These are phyloP conservation scores for Triangularia setosa DNA, from an alignment of 2,329 filamentous ascomycete species.

Conservation along the genomic window DNA sequence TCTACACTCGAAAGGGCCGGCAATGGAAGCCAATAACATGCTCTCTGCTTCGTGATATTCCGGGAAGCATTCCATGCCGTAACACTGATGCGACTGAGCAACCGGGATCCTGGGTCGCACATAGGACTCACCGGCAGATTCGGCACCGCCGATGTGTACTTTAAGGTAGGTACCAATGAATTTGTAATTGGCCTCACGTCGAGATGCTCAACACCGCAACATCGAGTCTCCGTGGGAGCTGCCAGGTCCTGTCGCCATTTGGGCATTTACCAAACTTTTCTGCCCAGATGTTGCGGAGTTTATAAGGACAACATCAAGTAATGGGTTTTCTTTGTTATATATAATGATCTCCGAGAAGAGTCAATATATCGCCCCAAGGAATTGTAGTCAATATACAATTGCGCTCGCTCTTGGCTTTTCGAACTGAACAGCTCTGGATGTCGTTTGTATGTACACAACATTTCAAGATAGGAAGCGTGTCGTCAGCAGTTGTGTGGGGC, in stretches of 20 bases:
- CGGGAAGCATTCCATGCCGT: not conserved
- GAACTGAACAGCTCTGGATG: too few species aligned
- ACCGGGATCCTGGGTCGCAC: constrained; percentile 3
- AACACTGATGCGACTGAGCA: not conserved
- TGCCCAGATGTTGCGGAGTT: not conserved
- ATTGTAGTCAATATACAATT: too few species aligned
- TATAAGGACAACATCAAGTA: not conserved
- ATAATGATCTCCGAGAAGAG: not conserved
- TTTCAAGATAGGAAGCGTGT: not conserved
- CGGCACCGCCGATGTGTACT: not conserved
- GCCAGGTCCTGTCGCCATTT: not conserved
- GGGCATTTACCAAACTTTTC: not conserved
- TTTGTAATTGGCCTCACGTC: too few species aligned
- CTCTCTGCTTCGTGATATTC: not conserved
- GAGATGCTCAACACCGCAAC: too few species aligned
- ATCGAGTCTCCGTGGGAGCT: not conserved
- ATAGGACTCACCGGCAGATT: not conserved
- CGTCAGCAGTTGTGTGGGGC: constrained; percentile 1
- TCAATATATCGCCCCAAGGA: too few species aligned
- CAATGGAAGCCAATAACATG: not conserved
- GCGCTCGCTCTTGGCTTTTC: too few species aligned
- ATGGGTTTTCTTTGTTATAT: not conserved
- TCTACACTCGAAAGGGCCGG: not conserved
- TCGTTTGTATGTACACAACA: too few species aligned
- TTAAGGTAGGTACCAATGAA: not conserved